These are phyloP conservation scores for Mariannaea sp. DNA, from an alignment of 2,329 filamentous ascomycete species.

Conservation along the genomic window DNA sequence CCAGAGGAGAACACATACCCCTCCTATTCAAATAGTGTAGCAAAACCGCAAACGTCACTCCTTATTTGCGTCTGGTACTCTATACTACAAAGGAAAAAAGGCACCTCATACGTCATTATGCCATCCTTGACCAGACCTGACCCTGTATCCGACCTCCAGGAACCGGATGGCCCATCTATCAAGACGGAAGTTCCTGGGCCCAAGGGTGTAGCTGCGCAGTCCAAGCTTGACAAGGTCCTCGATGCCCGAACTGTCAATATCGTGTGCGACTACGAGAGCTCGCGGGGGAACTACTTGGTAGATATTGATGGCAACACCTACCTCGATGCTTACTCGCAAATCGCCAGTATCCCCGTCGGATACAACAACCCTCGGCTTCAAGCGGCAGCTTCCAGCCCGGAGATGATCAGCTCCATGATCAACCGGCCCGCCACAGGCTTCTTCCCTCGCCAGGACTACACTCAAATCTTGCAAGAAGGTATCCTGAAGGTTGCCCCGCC, in stretches of 20 bases:
- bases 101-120: neutral
- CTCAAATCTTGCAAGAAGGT: slow-evolving; percentile 70
- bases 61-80: neutral
- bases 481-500: slow-evolving; percentile 81
- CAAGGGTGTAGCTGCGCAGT: slow-evolving; percentile 2
- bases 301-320: slow-evolving; percentile 18
- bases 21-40: too few relatives aligned
- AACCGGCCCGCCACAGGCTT: slow-evolving; percentile 87
- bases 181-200: slow-evolving; percentile 8
- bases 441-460: slow-evolving; percentile 86
- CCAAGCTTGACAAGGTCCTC: slow-evolving; percentile 1
- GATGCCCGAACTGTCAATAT: slow-evolving; percentile 7
- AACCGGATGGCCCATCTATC: slow-evolving; percentile 10
- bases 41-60: neutral
- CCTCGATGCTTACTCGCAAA: slow-evolving; percentile 71
- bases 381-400: slow-evolving; percentile 70
- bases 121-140: neutral
- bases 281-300: slow-evolving; percentile 14
- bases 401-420: slow-evolving; percentile 58
- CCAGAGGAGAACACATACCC: too few relatives aligned
- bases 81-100: too few relatives aligned
- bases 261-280: slow-evolving; percentile 13
- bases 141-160: neutral
- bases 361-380: slow-evolving; percentile 84
- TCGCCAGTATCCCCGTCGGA: slow-evolving; percentile 86